Conservation (phyloP, 2,329 filamentous ascomycete species). For the Teratosphaeria nubilosa region DNA sequence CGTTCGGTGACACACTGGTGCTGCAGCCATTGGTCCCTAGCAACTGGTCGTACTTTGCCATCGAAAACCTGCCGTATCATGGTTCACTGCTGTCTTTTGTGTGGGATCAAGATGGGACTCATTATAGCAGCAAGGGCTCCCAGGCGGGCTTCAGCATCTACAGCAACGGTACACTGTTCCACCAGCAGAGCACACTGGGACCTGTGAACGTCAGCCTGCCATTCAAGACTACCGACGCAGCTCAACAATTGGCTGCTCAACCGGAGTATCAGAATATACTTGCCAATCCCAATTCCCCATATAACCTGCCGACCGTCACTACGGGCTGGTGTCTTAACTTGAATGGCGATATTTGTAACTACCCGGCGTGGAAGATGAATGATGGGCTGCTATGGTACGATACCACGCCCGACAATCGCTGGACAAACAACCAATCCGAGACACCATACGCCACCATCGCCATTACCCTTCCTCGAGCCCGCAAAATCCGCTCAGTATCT, state of each 20-base stretch:
- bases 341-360: constrained; percentile 16
- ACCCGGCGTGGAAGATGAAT: constrained; percentile 23
- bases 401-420: constrained; percentile 27
- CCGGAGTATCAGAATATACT: constrained; percentile 31
- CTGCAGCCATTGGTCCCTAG: constrained; percentile 32
- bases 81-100: constrained; percentile 33
- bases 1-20: constrained; percentile 28
- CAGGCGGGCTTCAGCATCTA: constrained; percentile 29
- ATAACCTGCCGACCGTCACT: constrained; percentile 26
- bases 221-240: constrained; percentile 9
- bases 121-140: constrained; percentile 19
- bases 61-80: constrained; percentile 37
- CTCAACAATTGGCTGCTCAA: constrained; percentile 10
- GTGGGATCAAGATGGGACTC: constrained; percentile 31
- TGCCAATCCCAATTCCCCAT: constrained; percentile 26
- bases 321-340: constrained; percentile 27
- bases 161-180: constrained; percentile 26
- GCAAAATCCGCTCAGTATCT: constrained; percentile 10
- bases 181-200: constrained; percentile 13
- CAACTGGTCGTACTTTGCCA: constrained; percentile 29
- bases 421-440: constrained; percentile 17
- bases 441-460: constrained; percentile 11
- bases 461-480: constrained; percentile 10
- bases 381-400: constrained; percentile 34
- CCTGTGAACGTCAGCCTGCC: constrained; percentile 13